These are phyloP conservation scores for Cryptococcus sp. DNA, from an alignment of 1,284 basidiomycete species.

Conservation along the genomic window DNA sequence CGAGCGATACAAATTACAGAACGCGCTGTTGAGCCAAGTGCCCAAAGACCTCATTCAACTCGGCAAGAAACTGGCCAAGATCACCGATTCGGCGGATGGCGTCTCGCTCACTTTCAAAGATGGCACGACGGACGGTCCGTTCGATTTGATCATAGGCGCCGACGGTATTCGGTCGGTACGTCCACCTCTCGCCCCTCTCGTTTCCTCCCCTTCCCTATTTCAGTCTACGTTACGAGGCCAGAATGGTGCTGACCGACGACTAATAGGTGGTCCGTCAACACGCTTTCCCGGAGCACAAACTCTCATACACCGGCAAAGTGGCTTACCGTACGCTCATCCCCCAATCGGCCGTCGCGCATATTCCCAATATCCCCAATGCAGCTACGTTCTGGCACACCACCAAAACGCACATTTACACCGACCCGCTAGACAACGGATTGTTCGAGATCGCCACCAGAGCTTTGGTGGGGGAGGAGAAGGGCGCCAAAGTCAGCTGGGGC, in stretches of 20 bases:
- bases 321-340: slow-evolving; percentile 33
- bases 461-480: slow-evolving; percentile 19
- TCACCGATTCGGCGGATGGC: slow-evolving; percentile 19
- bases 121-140: slow-evolving; percentile 21
- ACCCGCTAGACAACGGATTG: slow-evolving; percentile 26
- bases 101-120: slow-evolving; percentile 29
- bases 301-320: slow-evolving; percentile 37
- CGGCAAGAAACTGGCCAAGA: slow-evolving; percentile 21
- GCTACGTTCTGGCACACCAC: slow-evolving; percentile 32
- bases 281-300: slow-evolving; percentile 32
- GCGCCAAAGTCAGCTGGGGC: slow-evolving; percentile 33
- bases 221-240: no score
- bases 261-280: slow-evolving; percentile 30
- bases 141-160: slow-evolving; percentile 39
- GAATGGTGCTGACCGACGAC: background rate
- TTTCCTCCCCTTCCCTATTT: background rate
- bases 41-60: slow-evolving; percentile 32
- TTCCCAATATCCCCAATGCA: slow-evolving; percentile 22
- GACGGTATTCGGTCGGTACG: slow-evolving; percentile 42
- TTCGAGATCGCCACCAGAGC: slow-evolving; percentile 36
- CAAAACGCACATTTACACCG: slow-evolving; percentile 34
- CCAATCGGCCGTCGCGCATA: slow-evolving; percentile 28
- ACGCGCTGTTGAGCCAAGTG: slow-evolving; percentile 27
- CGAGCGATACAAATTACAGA: slow-evolving; percentile 36
- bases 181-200: background rate